Percentiles rank a stretch among this genome's conserved stretches.
These are phyloP conservation scores for Malus hybrid DNA, from an alignment of 331 rosid genomes.

Conservation along the genomic window DNA sequence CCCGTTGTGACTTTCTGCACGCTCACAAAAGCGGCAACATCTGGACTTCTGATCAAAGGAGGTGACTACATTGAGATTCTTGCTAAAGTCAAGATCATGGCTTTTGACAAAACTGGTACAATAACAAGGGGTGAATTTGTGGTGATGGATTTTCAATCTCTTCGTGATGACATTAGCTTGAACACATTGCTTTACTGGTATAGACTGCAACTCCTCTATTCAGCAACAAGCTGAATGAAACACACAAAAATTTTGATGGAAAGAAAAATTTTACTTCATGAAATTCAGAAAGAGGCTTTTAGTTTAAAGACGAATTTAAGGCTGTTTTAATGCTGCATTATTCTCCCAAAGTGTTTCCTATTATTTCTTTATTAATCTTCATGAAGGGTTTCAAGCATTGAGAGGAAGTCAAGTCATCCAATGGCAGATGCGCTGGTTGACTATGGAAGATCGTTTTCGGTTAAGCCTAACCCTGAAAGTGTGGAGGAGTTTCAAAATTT, in stretches of 20 bases:
- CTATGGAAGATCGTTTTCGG: conserved; percentile 51
- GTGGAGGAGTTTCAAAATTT: conserved; percentile 70
- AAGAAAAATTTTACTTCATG: not conserved
- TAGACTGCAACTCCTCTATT: not conserved
- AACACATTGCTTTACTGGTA: conserved; percentile 71
- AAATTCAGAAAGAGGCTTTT: not conserved
- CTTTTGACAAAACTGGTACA: conserved; percentile 94
- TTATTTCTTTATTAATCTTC: not conserved
- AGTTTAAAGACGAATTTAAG: not conserved
- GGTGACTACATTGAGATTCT: conserved; percentile 74
- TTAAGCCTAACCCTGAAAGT: conserved; percentile 60
- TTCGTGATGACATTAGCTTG: conserved; percentile 48
- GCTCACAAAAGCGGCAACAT: conserved; percentile 72
- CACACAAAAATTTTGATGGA: not conserved
- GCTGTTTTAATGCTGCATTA: not conserved
- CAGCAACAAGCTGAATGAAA: not conserved
- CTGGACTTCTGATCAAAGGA: conserved; percentile 89
- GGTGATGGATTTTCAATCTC: conserved; percentile 55
- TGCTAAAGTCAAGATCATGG: conserved; percentile 62
- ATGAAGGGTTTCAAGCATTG: conserved; percentile 82
- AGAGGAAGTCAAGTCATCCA: conserved; percentile 96
- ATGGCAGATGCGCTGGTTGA: conserved; percentile 71
- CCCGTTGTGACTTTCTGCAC: conserved; percentile 94
- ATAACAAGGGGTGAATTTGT: conserved; percentile 83
- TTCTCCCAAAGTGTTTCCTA: too few species aligned